Evolutionary conservation across 148 eudicot genomes (phyloP), one percentile per base, ranked within the genome.

Genomic region (Diospyros kaki): DNA sequence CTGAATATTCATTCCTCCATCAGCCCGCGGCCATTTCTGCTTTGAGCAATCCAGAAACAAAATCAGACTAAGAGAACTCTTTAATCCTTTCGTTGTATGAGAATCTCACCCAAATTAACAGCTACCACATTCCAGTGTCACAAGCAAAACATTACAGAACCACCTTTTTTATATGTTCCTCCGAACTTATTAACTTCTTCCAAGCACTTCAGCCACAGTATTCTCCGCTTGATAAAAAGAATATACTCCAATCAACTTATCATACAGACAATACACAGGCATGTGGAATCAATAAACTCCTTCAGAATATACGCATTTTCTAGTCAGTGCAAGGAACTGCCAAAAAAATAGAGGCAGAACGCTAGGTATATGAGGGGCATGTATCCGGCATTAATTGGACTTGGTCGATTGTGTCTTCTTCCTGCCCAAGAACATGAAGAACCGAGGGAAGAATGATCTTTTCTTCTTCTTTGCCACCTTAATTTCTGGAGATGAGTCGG

Each of bases 391-490:
- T 12, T 56, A 17, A 56, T 76, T 50, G 64, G 80, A 58, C 75
- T 85, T 85, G 55, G 60, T 7, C 9, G 83, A 40, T 13, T 73
- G 73, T 11, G 79, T 39, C 54, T 85, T 87, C 83, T 58, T 87
- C 72, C 68, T 85, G 39, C 39, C 74, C 74, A 86, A 70, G 72
- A 86, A 83, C 89, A 86, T 86, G 50, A 86, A 81, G 71, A 86
- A 46, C 69, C 86, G 71, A 0, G 89, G 89, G 73, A 86, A 83
- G 66, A 86, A 66, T 4, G 88, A 85, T 60, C 42, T 83, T 81
- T 83, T 87, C 84, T 87, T 87, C 70, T 85, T 87, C 85, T 85
- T 87, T 2, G 44, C 9, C 15, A 15, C 45, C 73, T 70, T 74
- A 66, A 58, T 66, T 28, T 77, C 87, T 6, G 66, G 74, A 2